A percentile compares a stretch with the other conserved stretches of the same genome.
These are phyloP conservation scores for Mycena amicta DNA, from an alignment of 768 basidiomycete species.

Conservation along the genomic window DNA sequence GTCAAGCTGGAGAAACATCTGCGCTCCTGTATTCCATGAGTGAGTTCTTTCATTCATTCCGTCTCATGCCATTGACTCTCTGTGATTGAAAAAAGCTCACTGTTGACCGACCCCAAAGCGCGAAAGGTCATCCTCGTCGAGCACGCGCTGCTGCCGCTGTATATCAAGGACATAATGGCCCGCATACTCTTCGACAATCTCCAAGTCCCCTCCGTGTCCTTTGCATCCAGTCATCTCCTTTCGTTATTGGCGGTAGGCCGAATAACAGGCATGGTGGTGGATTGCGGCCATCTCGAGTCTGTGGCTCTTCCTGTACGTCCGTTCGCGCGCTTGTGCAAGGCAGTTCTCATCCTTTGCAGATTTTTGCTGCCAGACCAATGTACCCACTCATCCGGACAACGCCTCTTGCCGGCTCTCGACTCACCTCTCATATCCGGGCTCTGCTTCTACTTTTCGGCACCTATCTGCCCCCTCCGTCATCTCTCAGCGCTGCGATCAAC, in stretches of 20 bases:
- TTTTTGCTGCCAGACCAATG: conserved; percentile 86
- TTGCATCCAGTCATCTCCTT: conserved; percentile 86
- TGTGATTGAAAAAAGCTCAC: conserved; percentile 60
- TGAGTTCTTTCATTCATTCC: conserved; percentile 41
- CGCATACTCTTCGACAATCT: conserved; percentile 87
- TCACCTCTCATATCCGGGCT: conserved; percentile 77
- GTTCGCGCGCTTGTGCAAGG: background rate
- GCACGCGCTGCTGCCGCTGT: conserved; percentile 81
- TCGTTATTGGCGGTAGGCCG: conserved; percentile 84
- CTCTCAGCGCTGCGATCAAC: conserved; percentile 64
- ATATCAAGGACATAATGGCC: conserved; percentile 88
- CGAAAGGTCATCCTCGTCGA: conserved; percentile 94
- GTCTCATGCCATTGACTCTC: conserved; percentile 19
- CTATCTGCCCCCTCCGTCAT: conserved; percentile 81
- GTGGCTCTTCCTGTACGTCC: conserved; percentile 76
- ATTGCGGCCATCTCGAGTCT: conserved; percentile 91
- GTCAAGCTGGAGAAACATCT: conserved; percentile 68
- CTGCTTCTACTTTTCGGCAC: conserved; percentile 83
- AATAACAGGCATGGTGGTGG: conserved; percentile 91
- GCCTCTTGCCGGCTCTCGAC: conserved; percentile 81
- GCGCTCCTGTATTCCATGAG: conserved; percentile 83
- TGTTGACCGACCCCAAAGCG: conserved; percentile 93
- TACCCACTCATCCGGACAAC: conserved; percentile 83
- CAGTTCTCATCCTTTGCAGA: conserved; percentile 47
- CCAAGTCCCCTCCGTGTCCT: conserved; percentile 92